Base-by-base conservation (phyloP, 1,284 basidiomycete species). In the Cryptococcus sp. region DNA sequence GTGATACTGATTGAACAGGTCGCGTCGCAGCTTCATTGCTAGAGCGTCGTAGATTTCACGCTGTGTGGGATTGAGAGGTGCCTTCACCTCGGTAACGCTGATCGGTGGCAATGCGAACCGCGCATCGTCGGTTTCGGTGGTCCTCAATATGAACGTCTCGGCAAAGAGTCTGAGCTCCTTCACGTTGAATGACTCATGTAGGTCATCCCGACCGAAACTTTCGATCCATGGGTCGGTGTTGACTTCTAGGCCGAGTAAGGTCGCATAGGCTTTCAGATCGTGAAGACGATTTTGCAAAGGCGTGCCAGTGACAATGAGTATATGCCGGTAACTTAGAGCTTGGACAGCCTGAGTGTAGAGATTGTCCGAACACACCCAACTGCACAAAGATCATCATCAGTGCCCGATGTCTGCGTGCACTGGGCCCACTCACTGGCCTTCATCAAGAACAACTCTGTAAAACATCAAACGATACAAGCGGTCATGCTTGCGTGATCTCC, bases 381-480 rank as follows among this genome's bases (percentile, higher is more conserved):
- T 35, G 13, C 8, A 35, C 30, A 35, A 35, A 13, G 30, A 8
- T 2, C 6, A 25, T 3, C 25, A 25, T 25, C 25, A 25, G 25
- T 25, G 25, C 25, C 6, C 25, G 25, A 25, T 25, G 3, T 25
- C 25, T 25, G 25, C 25, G 25, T 25, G 25, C 25, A 6, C 25
- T 25, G 25, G 3, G 6, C 25, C 7, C 30, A 50, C 55, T 57
- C 48, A 57, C 55, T 57, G 55, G 30, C 42, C 55, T 25, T 57
- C 55, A 41, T 57, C 55, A 5, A 57, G 40, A 10, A 57, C 41
- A 5, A 57, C 55, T n/a, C 55, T 23, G 51, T 57, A 57, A 23
- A 50, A 55, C 19, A 38, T 42, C 47, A 45, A 11, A n/a, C 39
- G 13, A 19, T 43, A 25, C 13, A 48, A 13, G 30, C 30, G 30